These are phyloP conservation scores for Quercus phellos DNA, from an alignment of 331 rosid genomes.

Conservation along the genomic window DNA sequence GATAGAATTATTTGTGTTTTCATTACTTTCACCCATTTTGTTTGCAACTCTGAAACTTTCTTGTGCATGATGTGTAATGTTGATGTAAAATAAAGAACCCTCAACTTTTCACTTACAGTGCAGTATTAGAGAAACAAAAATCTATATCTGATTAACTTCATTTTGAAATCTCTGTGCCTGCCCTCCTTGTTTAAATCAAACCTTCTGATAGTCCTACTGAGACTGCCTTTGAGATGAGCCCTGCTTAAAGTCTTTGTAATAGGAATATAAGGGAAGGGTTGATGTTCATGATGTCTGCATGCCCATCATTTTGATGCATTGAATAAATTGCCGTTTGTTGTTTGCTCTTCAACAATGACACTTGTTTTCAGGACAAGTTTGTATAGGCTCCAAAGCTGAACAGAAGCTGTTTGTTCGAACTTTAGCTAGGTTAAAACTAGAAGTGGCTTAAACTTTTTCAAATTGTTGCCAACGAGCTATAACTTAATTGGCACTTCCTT, in stretches of 20 bases:
- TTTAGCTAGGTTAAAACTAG: not conserved
- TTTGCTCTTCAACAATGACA: not conserved
- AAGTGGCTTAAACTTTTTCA: not conserved
- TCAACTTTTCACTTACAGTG: not conserved
- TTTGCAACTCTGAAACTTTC: not conserved
- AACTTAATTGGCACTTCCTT: too few relatives aligned
- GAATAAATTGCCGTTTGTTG: not conserved
- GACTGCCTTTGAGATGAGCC: not conserved
- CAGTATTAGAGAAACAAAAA: not conserved
- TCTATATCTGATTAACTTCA: not conserved
- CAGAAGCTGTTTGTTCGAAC: not conserved
- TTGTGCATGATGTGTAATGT: not conserved
- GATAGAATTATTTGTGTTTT: not conserved
- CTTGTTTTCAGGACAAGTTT: not conserved
- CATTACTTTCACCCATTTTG: not conserved
- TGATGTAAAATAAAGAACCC: not conserved
- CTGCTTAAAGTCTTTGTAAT: not conserved
- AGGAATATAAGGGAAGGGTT: not conserved
- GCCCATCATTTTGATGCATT: not conserved
- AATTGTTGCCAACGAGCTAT: too few relatives aligned
- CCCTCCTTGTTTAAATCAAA: not conserved
- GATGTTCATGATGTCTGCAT: not conserved
- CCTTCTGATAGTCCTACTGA: not conserved
- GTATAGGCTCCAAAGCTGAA: not conserved
- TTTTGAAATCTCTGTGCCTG: not conserved